Base-by-base conservation (phyloP, 805 yeast genomes). In the Starmerella stigmatis region DNA sequence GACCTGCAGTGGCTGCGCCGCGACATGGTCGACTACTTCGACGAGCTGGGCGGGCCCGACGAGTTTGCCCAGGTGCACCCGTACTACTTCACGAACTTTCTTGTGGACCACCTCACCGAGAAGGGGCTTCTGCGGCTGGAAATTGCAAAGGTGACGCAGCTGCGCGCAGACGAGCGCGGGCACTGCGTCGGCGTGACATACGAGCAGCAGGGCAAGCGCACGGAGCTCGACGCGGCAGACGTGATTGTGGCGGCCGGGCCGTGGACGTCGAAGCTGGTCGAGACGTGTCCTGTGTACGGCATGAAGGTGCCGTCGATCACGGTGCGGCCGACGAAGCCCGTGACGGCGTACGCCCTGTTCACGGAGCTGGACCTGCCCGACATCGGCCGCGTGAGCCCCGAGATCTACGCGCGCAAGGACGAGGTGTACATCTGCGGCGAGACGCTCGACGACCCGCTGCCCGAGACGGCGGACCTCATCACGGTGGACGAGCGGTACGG, bases 21-120 rank as follows among this genome's bases (percentile, higher is more conserved):
- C 28, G 70, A 73, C 4, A 60, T 80, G 22, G 78, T 89, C 7
- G 72, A 71, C 46, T 79, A 74, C 45, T 86, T 94, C 79, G 77
- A 88, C 2, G 72, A 76, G 8, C 64, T 89, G 41, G 96, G 97
- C 25, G 89, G 83, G 19, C 73, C 75, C 25, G 88, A 81, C 49
- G 78, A 94, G 12, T 89, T 96, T 1, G 97, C 96, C 0, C 97
- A 92, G 64, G 95, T 92, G 5, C 96, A 89, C 60, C 97, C 98
- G 2, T 86, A 81, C 65, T 81, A 81, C 59, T 88, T 92, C 64
- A 89, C 97, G n/a, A 81, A 81, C 44, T 83, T 75, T 59, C 69
- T 89, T 10, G 65, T 89, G 50, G 75, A 77, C 52, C 81, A 84
- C 58, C 94, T 94, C 40, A 75, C 82, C 54, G 86, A 81, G 53